Conservation (phyloP, 1,284 basidiomycete genomes). For the Austroboletus niveus region DNA sequence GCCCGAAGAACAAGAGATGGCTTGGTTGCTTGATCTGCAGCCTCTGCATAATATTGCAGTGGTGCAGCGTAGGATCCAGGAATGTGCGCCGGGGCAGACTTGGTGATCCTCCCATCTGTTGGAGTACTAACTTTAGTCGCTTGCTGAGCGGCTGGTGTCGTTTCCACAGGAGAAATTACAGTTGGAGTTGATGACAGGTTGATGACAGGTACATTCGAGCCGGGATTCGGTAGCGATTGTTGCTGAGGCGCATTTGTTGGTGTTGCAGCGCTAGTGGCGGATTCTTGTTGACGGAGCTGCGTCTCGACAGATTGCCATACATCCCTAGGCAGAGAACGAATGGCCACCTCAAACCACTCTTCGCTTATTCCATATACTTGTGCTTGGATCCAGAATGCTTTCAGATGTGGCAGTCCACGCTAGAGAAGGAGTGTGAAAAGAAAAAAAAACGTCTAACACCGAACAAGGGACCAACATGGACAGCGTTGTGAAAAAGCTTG, state of each 20-base stretch:
- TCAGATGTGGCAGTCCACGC: slow-evolving; percentile 16
- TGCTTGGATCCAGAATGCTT: slow-evolving; percentile 14
- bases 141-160: neutral
- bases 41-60: slow-evolving; percentile 21
- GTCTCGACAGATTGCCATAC: slow-evolving; percentile 11
- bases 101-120: neutral
- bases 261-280: neutral
- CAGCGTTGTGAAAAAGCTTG: slow-evolving; percentile 21
- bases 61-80: slow-evolving; percentile 15
- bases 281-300: slow-evolving; percentile 4
- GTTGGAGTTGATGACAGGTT: neutral
- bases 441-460: neutral
- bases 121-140: neutral
- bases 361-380: slow-evolving; percentile 15
- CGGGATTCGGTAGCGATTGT: neutral
- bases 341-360: slow-evolving; percentile 22
- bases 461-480: slow-evolving; percentile 18
- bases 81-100: neutral
- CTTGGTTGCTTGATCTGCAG: slow-evolving; percentile 2
- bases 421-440: slow-evolving; percentile 10
- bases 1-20: slow-evolving; percentile 3
- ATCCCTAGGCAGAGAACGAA: slow-evolving; percentile 18
- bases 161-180: neutral
- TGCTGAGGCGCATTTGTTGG: neutral
- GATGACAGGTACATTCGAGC: neutral